Evolutionary conservation across 2,329 filamentous ascomycete genomes (phyloP), one percentile per base, ranked within the genome.

Genomic region (Fusarium siculi): DNA sequence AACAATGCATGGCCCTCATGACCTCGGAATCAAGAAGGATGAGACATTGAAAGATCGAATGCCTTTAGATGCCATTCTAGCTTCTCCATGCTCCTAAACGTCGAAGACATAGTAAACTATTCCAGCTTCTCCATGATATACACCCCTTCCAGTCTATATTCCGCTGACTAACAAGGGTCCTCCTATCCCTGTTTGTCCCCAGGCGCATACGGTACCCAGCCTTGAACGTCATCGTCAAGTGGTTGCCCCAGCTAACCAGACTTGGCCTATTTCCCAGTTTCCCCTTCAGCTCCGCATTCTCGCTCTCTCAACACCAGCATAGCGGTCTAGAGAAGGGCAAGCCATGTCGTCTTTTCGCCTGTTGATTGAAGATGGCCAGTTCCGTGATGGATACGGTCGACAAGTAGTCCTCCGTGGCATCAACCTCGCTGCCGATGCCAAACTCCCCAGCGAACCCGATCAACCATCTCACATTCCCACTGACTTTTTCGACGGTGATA

Each of bases 391-490:
- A 19, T 85, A 94, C 73, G 92, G 95, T 74, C 92, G 96, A 70
- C 93, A 98, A 83, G 90, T 99, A 63, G 92, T 94, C 5, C 87
- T 99, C 49, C 92, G 96, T 73, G 96, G 96, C 73, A 97, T 99
- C 85, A 99, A 99, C 80, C 89, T 97, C 71, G 95, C 95, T 42
- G 94, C 90, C 72, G 96, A 98, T 80, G 91, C 93, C 78, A 99
- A 99, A 84, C 92, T 94, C 66, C 96, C 96, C 36, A 94, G 92
- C 79, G 87, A 87, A 40, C 96, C 96, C 21, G 86, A 97, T 73
- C 87, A 93, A 60, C 94, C 95, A 9, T 97, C 96, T 1, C 93
- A 98, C 79, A 82, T 93, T 16, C 81, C 87, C 37, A 88, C 94
- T 19, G 86, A 91, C 76, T 99, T 99, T 87, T 98, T 97, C 82